phyloP scores from a whole-genome alignment of 352 stramenopile genomes.

The Phytophthora colocasiae region DNA sequence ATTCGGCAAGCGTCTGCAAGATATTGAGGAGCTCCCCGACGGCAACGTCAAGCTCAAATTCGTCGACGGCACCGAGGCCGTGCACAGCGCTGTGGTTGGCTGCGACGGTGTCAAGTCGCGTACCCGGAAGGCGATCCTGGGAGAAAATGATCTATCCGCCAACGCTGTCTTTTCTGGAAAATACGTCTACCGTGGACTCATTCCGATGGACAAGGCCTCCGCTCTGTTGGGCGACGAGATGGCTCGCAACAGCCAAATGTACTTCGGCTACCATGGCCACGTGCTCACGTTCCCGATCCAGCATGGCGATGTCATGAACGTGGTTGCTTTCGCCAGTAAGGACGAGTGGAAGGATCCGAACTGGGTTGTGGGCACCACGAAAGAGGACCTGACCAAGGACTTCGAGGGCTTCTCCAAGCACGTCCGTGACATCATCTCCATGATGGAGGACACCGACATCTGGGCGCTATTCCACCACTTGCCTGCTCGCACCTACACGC shows the following conservation, averaged over 20 bases:
- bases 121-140: constrained; percentile 38
- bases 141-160: constrained; percentile 33
- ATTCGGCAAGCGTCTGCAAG: constrained; percentile 41
- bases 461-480: constrained; percentile 44
- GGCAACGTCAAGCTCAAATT: constrained; percentile 45
- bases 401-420: constrained; percentile 39
- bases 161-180: constrained; percentile 44
- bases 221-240: constrained; percentile 41
- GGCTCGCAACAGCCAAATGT: constrained; percentile 50
- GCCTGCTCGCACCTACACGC: constrained; percentile 40
- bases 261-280: constrained; percentile 48
- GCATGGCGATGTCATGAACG: constrained; percentile 45
- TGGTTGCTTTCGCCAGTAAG: constrained; percentile 45
- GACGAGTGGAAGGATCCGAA: constrained; percentile 43
- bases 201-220: constrained; percentile 45
- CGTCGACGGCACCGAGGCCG: constrained; percentile 36
- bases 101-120: constrained; percentile 44
- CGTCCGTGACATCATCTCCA: constrained; percentile 44
- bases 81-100: constrained; percentile 39
- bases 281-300: constrained; percentile 46
- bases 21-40: constrained; percentile 37
- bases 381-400: constrained; percentile 39
- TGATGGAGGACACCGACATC: constrained; percentile 51
- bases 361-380: constrained; percentile 43
- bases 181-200: constrained; percentile 44